These are phyloP conservation scores for Collybiopsis luxurians DNA, from an alignment of 768 basidiomycete species.

Conservation along the genomic window DNA sequence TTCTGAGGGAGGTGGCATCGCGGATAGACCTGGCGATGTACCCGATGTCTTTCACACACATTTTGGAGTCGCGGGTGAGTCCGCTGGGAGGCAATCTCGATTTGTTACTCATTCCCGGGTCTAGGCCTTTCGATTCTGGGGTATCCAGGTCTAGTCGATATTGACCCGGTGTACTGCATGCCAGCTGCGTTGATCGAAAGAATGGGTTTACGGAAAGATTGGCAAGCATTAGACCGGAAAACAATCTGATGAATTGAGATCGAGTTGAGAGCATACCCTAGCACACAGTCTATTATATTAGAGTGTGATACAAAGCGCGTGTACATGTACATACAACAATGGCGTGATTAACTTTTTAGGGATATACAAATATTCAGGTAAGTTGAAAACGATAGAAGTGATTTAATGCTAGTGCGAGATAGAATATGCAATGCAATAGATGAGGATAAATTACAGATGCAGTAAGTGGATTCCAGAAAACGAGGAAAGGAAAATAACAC, in stretches of 20 bases:
- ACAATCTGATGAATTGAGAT: neutral
- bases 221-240: slow-evolving; percentile 52
- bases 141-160: slow-evolving; percentile 76
- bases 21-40: slow-evolving; percentile 91
- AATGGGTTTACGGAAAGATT: slow-evolving; percentile 66
- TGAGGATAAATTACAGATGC: slow-evolving; percentile 3
- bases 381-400: neutral
- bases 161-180: slow-evolving; percentile 98
- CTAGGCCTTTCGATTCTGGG: slow-evolving; percentile 85
- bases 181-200: slow-evolving; percentile 71
- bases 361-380: neutral
- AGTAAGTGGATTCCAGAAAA: neutral
- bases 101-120: neutral
- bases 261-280: neutral
- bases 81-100: neutral
- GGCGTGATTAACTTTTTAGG: too few relatives aligned
- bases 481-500: neutral
- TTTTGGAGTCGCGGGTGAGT: slow-evolving; percentile 84
- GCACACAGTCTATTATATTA: neutral
- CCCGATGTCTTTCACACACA: slow-evolving; percentile 96
- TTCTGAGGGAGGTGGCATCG: slow-evolving; percentile 86
- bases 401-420: neutral
- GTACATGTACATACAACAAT: neutral
- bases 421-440: too few relatives aligned
- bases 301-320: neutral